These are phyloP conservation scores for Aurifilum marmelostoma DNA, from an alignment of 2,329 filamentous ascomycete genomes.

Conservation along the genomic window DNA sequence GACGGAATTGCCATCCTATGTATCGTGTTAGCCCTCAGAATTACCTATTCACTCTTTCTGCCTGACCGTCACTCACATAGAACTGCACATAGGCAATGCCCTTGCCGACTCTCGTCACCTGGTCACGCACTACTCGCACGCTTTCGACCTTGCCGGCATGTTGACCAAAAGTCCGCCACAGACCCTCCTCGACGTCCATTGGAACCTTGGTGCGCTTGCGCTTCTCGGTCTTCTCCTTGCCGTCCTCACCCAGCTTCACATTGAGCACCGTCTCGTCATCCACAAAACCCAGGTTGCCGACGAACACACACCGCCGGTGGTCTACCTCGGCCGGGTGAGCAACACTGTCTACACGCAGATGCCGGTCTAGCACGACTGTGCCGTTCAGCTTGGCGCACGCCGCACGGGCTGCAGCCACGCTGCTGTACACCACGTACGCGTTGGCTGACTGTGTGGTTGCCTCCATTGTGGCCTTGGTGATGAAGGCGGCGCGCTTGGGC, in stretches of 20 bases:
- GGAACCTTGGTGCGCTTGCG: constrained; percentile 72
- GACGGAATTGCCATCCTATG: constrained; percentile 77
- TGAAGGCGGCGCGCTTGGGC: constrained; percentile 93
- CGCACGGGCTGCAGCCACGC: constrained; percentile 71
- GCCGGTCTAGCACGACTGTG: constrained; percentile 78
- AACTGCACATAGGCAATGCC: constrained; percentile 99
- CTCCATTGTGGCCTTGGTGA: constrained; percentile 87
- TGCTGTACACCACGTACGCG: constrained; percentile 89
- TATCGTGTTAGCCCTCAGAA: constrained; percentile 15
- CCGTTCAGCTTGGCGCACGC: constrained; percentile 82
- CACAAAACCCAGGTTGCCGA: constrained; percentile 94
- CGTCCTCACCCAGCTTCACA: constrained; percentile 66
- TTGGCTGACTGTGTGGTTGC: constrained; percentile 92
- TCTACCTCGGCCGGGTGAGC: constrained; percentile 84
- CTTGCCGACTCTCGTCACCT: constrained; percentile 90
- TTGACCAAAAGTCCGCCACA: constrained; percentile 80
- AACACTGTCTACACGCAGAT: constrained; percentile 88
- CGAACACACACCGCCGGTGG: constrained; percentile 89
- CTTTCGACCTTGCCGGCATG: constrained; percentile 82
- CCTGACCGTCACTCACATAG: constrained; percentile 52
- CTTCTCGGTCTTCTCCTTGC: constrained; percentile 63
- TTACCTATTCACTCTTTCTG: background rate
- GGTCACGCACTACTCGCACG: constrained; percentile 88
- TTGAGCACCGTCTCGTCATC: constrained; percentile 81
- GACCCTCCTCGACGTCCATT: constrained; percentile 87